phyloP scores from a whole-genome alignment of 1,284 basidiomycete species.

The Cryptococcus sp. region DNA sequence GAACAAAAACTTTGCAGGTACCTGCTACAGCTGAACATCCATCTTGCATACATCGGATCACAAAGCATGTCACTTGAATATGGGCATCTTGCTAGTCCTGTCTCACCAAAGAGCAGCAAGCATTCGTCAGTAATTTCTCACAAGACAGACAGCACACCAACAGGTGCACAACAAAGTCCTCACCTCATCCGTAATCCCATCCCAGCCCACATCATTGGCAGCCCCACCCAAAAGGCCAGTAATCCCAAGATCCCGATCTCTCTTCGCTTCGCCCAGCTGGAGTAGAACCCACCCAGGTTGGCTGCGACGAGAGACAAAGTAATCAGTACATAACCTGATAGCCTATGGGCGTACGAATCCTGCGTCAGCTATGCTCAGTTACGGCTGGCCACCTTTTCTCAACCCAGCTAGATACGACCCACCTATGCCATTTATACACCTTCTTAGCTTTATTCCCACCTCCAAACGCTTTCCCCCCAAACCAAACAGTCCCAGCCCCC shows the following conservation, averaged over 20 bases:
- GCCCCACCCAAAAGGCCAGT: constrained; percentile 38
- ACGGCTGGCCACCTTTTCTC: not conserved
- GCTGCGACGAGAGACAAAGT: constrained; percentile 38
- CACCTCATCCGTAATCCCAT: constrained; percentile 33
- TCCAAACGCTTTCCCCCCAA: constrained; percentile 28
- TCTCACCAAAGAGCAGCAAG: no score
- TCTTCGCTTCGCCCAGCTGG: constrained; percentile 31
- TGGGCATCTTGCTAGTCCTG: no score
- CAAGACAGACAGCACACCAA: no score
- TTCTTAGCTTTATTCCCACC: constrained; percentile 36
- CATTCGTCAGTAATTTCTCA: no score
- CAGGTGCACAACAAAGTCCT: constrained; percentile 15
- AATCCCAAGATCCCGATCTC: constrained; percentile 20
- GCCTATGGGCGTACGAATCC: constrained; percentile 13
- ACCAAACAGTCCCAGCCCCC: constrained; percentile 35
- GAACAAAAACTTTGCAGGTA: no score
- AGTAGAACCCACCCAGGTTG: constrained; percentile 40
- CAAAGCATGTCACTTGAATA: no score
- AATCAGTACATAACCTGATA: constrained; percentile 44
- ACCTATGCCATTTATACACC: constrained; percentile 49
- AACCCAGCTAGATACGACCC: constrained; percentile 10
- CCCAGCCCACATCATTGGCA: constrained; percentile 37
- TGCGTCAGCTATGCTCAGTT: not conserved
- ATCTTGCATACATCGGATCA: no score
- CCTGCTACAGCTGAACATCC: no score